Conservation (phyloP, 2,329 filamentous ascomycete genomes). For the Talaromyces sp. region DNA sequence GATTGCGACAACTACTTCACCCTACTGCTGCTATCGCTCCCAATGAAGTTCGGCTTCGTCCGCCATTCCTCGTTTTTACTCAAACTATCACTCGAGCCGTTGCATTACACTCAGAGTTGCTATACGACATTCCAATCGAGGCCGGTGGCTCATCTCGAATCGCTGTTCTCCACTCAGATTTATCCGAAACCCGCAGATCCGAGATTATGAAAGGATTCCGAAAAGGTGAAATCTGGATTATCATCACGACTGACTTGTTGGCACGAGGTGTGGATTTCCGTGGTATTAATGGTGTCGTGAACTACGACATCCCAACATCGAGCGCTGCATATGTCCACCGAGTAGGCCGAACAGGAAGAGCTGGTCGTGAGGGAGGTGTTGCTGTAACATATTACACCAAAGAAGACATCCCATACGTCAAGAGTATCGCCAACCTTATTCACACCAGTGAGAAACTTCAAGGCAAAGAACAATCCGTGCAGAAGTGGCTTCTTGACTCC, state of each 20-base stretch:
- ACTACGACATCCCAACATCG: conserved; percentile 94
- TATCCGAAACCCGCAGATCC: conserved; percentile 72
- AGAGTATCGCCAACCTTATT: conserved; percentile 91
- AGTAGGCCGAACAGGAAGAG: conserved; percentile 84
- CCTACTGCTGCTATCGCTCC: conserved; percentile 60
- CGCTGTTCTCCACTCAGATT: conserved; percentile 83
- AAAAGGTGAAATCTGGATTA: conserved; percentile 88
- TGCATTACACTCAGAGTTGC: conserved; percentile 82
- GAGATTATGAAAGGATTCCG: conserved; percentile 87
- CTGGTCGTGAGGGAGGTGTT: conserved; percentile 80
- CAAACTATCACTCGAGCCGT: conserved; percentile 91
- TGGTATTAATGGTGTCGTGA: conserved; percentile 92
- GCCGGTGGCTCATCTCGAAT: conserved; percentile 82
- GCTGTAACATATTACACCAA: conserved; percentile 94
- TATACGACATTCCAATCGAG: conserved; percentile 88
- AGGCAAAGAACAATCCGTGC: conserved; percentile 58
- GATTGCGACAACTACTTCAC: conserved; percentile 82
- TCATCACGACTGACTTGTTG: conserved; percentile 93
- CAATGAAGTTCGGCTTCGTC: conserved; percentile 59
- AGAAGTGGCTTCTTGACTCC: conserved; percentile 84
- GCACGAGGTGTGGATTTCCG: conserved; percentile 92
- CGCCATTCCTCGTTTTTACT: conserved; percentile 92
- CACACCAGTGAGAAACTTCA: conserved; percentile 73
- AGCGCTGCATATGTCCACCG: conserved; percentile 90
- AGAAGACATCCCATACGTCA: conserved; percentile 87